These are phyloP conservation scores for Acacia concinna DNA, from an alignment of 331 rosid species.

Conservation along the genomic window DNA sequence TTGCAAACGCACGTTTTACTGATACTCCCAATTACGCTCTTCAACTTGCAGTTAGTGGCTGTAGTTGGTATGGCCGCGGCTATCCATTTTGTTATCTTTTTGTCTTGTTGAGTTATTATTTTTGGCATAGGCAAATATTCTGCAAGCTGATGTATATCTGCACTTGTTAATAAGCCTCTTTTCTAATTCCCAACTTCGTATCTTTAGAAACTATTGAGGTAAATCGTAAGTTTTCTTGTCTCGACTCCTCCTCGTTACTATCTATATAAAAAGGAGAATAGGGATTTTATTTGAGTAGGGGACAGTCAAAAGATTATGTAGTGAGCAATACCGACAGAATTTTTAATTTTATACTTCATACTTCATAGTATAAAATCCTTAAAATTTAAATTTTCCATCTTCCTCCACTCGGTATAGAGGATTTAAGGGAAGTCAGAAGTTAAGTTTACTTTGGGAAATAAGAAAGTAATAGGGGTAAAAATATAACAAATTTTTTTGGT, in stretches of 20 bases:
- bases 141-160: neutral
- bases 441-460: neutral
- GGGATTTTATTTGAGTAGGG: conserved; percentile 9
- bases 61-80: neutral
- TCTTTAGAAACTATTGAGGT: neutral
- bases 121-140: neutral
- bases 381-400: neutral
- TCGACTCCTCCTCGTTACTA: neutral
- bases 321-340: neutral
- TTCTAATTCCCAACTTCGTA: neutral
- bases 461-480: neutral
- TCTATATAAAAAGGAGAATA: neutral
- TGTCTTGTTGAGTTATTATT: neutral
- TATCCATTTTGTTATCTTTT: neutral
- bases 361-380: neutral
- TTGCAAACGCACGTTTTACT: neutral
- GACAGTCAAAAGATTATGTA: neutral
- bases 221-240: conserved; percentile 1
- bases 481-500: no score
- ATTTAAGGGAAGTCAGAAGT: neutral
- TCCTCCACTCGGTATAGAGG: neutral
- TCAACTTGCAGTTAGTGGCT: neutral
- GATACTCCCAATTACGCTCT: neutral
- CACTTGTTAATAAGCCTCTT: neutral
- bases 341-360: neutral